Conservation (phyloP, 192 early-diverging fungal genomes). For the Rhizophlyctis rosea region DNA sequence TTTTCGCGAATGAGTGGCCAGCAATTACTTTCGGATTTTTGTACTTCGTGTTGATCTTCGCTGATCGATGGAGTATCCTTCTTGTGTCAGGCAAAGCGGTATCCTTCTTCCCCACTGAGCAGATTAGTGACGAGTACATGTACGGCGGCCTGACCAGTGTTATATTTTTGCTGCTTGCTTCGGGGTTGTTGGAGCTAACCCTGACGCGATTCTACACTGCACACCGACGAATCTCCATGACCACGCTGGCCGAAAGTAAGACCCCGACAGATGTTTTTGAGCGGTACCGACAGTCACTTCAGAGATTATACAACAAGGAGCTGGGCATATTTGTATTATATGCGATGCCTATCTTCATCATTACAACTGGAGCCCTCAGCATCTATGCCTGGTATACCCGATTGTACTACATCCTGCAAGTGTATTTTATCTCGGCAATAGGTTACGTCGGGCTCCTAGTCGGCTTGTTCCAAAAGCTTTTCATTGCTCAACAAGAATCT, state of each 20-base stretch:
- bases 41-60: conserved; percentile 42
- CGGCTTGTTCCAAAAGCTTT: conserved; percentile 43
- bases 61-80: conserved; percentile 39
- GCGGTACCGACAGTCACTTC: conserved; percentile 4
- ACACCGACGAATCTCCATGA: conserved; percentile 18
- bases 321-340: too few species aligned
- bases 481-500: conserved; percentile 30
- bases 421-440: conserved; percentile 16
- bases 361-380: too few species aligned
- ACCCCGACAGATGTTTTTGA: not conserved
- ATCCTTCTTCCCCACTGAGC: conserved; percentile 18
- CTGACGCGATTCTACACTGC: conserved; percentile 23
- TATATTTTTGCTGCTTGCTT: conserved; percentile 35
- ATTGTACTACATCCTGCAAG: too few species aligned
- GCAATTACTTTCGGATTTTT: conserved; percentile 41
- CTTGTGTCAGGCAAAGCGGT: conserved; percentile 33
- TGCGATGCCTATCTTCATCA: not conserved
- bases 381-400: too few species aligned
- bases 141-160: conserved; percentile 32
- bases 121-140: conserved; percentile 16
- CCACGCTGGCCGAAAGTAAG: conserved; percentile 13
- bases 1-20: conserved; percentile 37
- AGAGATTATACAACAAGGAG: conserved; percentile 14
- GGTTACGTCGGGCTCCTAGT: conserved; percentile 32
- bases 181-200: conserved; percentile 39